phyloP scores from a whole-genome alignment of 176 grass and related monocot genomes.

The Oryza glumipatula region DNA sequence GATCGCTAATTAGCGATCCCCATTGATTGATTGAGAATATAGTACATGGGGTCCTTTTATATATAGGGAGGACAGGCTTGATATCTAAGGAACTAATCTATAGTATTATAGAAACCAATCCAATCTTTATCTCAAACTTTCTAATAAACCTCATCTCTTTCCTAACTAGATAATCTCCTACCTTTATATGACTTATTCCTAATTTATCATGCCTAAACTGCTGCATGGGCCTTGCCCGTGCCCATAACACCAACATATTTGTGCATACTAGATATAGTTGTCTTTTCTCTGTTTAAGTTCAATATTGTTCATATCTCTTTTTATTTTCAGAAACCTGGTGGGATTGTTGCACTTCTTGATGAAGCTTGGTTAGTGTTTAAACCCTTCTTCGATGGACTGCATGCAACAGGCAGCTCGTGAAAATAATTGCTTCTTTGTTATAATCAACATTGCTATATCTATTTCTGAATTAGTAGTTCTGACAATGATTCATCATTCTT shows the following conservation, averaged over 20 bases:
- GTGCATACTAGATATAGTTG: neutral
- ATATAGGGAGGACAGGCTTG: too few species aligned
- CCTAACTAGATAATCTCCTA: too few species aligned
- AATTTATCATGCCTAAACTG: too few species aligned
- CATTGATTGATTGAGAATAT: too few species aligned
- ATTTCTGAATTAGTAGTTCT: conserved; percentile 25
- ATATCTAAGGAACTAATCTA: too few species aligned
- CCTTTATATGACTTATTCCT: too few species aligned
- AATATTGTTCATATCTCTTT: conserved; percentile 16
- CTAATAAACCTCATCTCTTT: too few species aligned
- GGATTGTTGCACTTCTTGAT: conserved; percentile 86
- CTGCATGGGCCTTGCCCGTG: too few species aligned
- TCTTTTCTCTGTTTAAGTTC: conserved; percentile 5
- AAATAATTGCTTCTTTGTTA: conserved; percentile 36
- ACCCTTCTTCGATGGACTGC: conserved; percentile 28
- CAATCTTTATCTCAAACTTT: too few species aligned
- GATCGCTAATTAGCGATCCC: too few species aligned
- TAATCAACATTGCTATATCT: conserved; percentile 35
- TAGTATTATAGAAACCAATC: too few species aligned
- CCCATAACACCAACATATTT: neutral
- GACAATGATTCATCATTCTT: conserved; percentile 7
- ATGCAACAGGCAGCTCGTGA: conserved; percentile 9
- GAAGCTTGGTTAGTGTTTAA: conserved; percentile 79
- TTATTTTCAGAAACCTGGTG: conserved; percentile 84
- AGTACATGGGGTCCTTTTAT: too few species aligned